Conservation (phyloP, 2,329 filamentous ascomycete species). For the Cladophialophora bantiana region DNA sequence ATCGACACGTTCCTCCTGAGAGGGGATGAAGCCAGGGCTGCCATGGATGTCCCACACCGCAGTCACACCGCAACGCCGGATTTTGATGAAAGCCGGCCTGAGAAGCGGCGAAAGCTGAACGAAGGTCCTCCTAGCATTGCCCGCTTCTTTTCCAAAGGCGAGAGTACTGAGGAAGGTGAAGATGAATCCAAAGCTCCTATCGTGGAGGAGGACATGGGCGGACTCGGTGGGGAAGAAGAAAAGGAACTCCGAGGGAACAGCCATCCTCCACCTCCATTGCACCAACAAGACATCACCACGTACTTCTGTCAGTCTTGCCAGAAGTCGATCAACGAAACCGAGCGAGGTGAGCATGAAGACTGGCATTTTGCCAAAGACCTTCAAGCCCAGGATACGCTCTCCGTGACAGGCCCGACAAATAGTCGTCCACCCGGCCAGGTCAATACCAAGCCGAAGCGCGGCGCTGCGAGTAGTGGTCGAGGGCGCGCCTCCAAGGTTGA, state of each 20-base stretch:
- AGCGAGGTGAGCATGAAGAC: conserved; percentile 80
- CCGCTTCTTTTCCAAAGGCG: conserved; percentile 63
- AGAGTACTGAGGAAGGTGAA: conserved; percentile 43
- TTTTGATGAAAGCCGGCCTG: conserved; percentile 43
- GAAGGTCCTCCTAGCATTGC: conserved; percentile 61
- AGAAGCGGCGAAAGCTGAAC: conserved; percentile 55
- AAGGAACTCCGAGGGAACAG: conserved; percentile 1
- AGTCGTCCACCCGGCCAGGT: conserved; percentile 34
- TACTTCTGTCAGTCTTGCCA: conserved; percentile 72
- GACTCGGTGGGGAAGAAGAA: conserved; percentile 32
- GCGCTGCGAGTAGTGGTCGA: conserved; percentile 26
- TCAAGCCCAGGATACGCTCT: conserved; percentile 67
- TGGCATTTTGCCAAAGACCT: conserved; percentile 95
- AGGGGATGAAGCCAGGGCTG: conserved; percentile 61
- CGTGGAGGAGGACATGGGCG: conserved; percentile 30
- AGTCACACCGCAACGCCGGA: conserved; percentile 33
- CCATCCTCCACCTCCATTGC: conserved; percentile 8
- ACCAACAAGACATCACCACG: conserved; percentile 32
- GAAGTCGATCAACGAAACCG: conserved; percentile 62
- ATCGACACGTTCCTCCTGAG: conserved; percentile 86
- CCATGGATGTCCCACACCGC: conserved; percentile 46
- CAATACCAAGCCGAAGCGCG: conserved; percentile 32
- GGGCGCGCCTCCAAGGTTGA: conserved; percentile 34
- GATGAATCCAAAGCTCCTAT: conserved; percentile 34
- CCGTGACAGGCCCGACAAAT: conserved; percentile 37